phyloP scores from a whole-genome alignment of 257 asterid genomes.

The Solanum dulcamara region DNA sequence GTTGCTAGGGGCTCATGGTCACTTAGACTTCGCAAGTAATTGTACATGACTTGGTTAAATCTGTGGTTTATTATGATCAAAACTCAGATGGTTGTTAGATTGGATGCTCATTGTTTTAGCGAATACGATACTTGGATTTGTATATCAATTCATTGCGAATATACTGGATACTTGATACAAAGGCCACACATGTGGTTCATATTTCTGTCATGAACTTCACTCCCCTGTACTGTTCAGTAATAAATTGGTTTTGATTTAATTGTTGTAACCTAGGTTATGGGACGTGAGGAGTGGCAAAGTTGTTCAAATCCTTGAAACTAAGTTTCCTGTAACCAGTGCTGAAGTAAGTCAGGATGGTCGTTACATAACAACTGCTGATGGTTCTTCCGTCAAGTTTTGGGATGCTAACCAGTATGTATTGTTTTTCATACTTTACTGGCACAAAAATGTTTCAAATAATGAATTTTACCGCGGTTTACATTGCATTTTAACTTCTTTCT shows the following conservation, averaged over 20 bases:
- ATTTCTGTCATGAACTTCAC: background rate
- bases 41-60: background rate
- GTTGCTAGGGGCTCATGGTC: background rate
- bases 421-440: background rate
- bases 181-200: background rate
- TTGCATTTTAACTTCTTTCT: background rate
- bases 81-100: background rate
- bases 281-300: conserved; percentile 87
- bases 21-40: background rate
- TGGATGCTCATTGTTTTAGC: background rate
- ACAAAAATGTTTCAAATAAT: background rate
- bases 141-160: background rate
- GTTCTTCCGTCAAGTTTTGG: conserved; percentile 83
- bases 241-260: background rate
- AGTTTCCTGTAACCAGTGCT: conserved; percentile 78
- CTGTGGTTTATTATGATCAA: background rate
- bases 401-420: conserved; percentile 85
- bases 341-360: conserved; percentile 98
- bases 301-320: conserved; percentile 82
- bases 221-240: background rate
- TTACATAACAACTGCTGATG: conserved; percentile 91
- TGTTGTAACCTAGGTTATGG: conserved; percentile 56
- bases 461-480: background rate
- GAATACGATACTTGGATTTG: background rate
- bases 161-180: background rate